Base-by-base conservation (phyloP, 2,329 filamentous ascomycete genomes). In the Nigrospora oryzae region DNA sequence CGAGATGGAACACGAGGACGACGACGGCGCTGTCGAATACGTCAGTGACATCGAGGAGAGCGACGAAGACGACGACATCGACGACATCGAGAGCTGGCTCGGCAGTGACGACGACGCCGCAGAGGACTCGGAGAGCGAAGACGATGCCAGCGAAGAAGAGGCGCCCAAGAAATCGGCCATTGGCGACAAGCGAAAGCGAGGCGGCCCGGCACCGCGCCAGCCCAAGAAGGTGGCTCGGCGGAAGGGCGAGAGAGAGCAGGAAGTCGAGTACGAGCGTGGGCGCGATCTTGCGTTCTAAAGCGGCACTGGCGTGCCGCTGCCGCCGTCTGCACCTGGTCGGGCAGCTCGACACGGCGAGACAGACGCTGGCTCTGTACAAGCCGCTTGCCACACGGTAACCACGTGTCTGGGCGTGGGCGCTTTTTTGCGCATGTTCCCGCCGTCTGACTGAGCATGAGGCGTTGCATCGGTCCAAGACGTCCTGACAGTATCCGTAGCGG, bases 61-160 rank as follows among this genome's bases (percentile, higher is more conserved):
- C 53, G 86, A 90, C 49, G 85, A 88, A 46, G 86, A 90, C 49
- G 85, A 88, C 46, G 86, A 89, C 53, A 69, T 88, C 16, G 81
- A 77, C 43, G 86, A 89, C 59, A 78, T 97, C 42, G 87, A 97
- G 65, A 91, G 97, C 60, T 97, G 91, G 91, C 73, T 96, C 41
- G 89, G 84, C 55, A 88, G 81, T 49, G 85, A 80, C 6, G 74
- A 75, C 6, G 75, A 75, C 5, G 75, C 75, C 2, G 75, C 75
- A 3, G 74, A 73, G 8, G 71, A 74, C 7, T 71, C 75, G 2
- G 77, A 75, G 1, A 77, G 78, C 5, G 75, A 77, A 3, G 75
- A 75, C 12, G 75, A 77, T 4, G 75, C 75, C 14, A 73, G 72
- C 36, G 79, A 79, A 16, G 78, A 81, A 12, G 74, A 74, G 7